Percentiles rank a stretch among this genome's conserved stretches.
phyloP scores from a whole-genome alignment of 768 basidiomycete species.

The Coprinopsis marcescibilis region DNA sequence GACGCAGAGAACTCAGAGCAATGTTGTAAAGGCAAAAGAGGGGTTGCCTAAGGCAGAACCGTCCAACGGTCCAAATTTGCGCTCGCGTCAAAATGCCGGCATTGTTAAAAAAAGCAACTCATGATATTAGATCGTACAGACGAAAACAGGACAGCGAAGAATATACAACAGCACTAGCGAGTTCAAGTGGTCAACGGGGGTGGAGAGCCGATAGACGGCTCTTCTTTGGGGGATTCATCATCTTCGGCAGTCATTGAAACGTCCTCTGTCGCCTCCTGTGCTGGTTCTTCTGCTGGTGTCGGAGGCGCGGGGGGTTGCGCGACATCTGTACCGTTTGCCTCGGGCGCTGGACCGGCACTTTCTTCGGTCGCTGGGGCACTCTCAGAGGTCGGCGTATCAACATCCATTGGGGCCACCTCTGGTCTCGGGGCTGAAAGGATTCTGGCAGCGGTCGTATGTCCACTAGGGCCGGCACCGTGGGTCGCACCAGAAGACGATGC shows the following conservation, averaged over 20 bases:
- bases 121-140: no score
- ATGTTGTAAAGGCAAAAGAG: no score
- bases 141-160: background rate
- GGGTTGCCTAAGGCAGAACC: no score
- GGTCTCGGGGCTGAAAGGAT: conserved; percentile 29
- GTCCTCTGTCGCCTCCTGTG: background rate
- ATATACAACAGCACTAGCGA: background rate
- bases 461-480: conserved; percentile 74
- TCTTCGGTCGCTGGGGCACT: conserved; percentile 13
- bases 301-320: background rate
- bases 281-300: background rate
- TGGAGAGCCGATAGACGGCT: background rate
- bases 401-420: conserved; percentile 33
- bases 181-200: background rate
- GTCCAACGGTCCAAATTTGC: no score
- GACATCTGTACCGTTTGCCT: background rate
- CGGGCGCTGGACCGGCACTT: background rate
- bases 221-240: background rate
- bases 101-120: no score
- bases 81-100: no score
- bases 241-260: background rate
- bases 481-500: conserved; percentile 53
- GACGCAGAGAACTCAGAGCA: no score
- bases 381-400: conserved; percentile 35
- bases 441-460: conserved; percentile 49